phyloP scores from a whole-genome alignment of 2,329 filamentous ascomycete genomes.

The Plectosphaerella plurivora region DNA sequence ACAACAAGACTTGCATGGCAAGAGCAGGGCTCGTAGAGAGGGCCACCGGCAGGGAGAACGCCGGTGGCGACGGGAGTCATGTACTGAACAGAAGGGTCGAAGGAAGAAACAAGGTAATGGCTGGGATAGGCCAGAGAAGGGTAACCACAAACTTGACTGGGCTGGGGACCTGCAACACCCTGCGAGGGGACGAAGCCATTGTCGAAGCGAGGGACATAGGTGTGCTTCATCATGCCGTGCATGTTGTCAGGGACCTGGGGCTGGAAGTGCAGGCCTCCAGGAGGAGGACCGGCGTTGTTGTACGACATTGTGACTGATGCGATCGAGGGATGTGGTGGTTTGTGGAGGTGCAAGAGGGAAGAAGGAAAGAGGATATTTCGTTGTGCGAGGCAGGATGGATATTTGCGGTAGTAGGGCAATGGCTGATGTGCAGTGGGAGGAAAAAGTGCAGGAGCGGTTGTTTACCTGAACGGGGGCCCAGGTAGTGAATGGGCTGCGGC shows the following conservation, averaged over 20 bases:
- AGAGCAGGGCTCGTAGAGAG: background rate
- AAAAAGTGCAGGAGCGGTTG: background rate
- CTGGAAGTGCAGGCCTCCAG: constrained; percentile 47
- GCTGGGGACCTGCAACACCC: too few species aligned
- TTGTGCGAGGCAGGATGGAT: constrained; percentile 15
- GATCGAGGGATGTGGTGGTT: constrained; percentile 13
- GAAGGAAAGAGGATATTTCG: constrained; percentile 8
- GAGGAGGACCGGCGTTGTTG: constrained; percentile 34
- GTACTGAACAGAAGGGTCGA: too few species aligned
- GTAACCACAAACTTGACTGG: too few species aligned
- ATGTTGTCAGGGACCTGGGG: constrained; percentile 56
- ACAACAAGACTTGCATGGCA: background rate
- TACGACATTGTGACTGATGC: constrained; percentile 18
- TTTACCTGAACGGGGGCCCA: background rate
- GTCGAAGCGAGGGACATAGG: constrained; percentile 52
- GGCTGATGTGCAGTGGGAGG: background rate
- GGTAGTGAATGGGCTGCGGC: background rate
- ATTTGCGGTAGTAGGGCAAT: constrained; percentile 16
- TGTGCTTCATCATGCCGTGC: constrained; percentile 49
- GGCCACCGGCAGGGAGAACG: background rate
- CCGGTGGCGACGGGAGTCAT: too few species aligned
- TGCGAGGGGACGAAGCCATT: constrained; percentile 11
- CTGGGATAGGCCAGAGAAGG: too few species aligned
- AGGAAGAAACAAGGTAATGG: too few species aligned
- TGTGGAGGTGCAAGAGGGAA: constrained; percentile 9